These are phyloP conservation scores for Hypoxylon crocopeplum DNA, from an alignment of 495 filamentous ascomycete species.

Conservation along the genomic window DNA sequence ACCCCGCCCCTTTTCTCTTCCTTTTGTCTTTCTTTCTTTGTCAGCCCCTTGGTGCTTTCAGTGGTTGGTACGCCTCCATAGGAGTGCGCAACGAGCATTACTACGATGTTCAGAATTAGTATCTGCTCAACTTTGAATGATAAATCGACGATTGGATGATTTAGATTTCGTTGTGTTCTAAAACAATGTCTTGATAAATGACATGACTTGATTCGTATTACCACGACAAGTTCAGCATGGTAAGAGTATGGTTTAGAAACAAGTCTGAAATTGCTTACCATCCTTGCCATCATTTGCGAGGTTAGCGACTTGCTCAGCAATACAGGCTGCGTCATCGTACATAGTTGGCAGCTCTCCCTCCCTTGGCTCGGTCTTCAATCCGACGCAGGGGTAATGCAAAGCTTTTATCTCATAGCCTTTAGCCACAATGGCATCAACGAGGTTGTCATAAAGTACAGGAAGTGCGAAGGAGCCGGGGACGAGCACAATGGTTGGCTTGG, in stretches of 20 bases:
- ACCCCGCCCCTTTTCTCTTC: slow-evolving; percentile 50
- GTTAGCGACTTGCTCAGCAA: slow-evolving; percentile 30
- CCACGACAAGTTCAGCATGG: neutral
- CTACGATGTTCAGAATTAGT: neutral
- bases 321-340: slow-evolving; percentile 40
- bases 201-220: too few species aligned
- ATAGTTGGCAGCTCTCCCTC: slow-evolving; percentile 22
- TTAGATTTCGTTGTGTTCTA: neutral
- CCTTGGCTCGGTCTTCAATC: slow-evolving; percentile 5
- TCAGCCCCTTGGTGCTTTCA: slow-evolving; percentile 47
- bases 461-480: slow-evolving; percentile 49
- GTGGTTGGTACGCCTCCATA: slow-evolving; percentile 46
- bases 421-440: slow-evolving; percentile 32
- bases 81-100: slow-evolving; percentile 45
- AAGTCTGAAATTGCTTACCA: slow-evolving; percentile 1
- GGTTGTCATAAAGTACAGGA: slow-evolving; percentile 39
- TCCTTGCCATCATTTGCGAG: slow-evolving; percentile 47
- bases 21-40: slow-evolving; percentile 46
- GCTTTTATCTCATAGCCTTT: slow-evolving; percentile 40
- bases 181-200: too few species aligned
- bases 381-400: slow-evolving; percentile 26
- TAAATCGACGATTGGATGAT: neutral
- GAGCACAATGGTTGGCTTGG: slow-evolving; percentile 48
- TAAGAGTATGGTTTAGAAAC: neutral
- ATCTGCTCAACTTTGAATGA: neutral